Conservation (phyloP, 1,139 yeast species). For the Meyerozyma sp. region DNA sequence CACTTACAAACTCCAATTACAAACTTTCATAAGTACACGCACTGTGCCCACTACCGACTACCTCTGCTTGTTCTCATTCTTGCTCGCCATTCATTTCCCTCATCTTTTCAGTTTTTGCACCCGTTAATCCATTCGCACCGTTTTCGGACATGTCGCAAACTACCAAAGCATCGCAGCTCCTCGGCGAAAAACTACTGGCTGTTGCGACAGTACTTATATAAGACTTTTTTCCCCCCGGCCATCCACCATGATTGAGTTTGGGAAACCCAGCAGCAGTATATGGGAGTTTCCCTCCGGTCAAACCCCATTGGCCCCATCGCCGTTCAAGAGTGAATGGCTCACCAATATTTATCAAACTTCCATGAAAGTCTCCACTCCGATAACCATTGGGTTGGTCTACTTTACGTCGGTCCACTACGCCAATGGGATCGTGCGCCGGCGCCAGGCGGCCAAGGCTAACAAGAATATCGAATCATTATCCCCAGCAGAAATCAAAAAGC, state of each 20-base stretch:
- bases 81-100: too few relatives aligned
- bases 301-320: constrained; percentile 32
- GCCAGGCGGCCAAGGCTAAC: constrained; percentile 28
- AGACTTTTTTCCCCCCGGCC: not conserved
- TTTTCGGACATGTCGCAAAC: not conserved
- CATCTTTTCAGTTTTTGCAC: not conserved
- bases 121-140: not conserved
- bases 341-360: constrained; percentile 22
- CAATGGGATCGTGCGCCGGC: constrained; percentile 37
- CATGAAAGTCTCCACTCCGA: constrained; percentile 44
- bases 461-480: constrained; percentile 14
- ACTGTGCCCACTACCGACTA: too few relatives aligned
- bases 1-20: too few relatives aligned
- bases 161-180: not conserved
- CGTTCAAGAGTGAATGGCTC: constrained; percentile 27
- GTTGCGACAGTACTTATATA: not conserved
- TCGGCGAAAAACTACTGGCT: not conserved
- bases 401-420: constrained; percentile 54
- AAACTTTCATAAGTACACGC: too few relatives aligned
- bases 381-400: constrained; percentile 56
- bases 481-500: constrained; percentile 22
- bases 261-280: constrained; percentile 30
- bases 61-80: too few relatives aligned
- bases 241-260: constrained; percentile 23
- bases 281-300: constrained; percentile 29